Conservation (phyloP, 2,329 filamentous ascomycete species). For the Epichloe brachyelytri region DNA sequence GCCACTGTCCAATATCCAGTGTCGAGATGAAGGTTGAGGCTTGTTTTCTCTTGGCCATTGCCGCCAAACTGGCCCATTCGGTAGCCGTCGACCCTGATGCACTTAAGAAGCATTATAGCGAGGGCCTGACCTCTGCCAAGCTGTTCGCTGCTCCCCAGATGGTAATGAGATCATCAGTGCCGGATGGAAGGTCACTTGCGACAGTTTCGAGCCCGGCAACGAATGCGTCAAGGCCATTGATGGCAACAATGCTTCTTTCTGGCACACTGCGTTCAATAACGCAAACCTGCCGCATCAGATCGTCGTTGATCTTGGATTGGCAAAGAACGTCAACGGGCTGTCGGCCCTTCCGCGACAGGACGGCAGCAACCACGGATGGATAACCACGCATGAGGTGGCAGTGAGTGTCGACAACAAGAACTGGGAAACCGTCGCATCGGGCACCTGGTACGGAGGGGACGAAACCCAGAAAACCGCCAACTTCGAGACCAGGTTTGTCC, state of each 20-base stretch:
- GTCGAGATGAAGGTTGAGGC: background rate
- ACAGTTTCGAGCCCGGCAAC: slow-evolving; percentile 15
- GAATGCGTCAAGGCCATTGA: slow-evolving; percentile 17
- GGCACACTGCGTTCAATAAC: slow-evolving; percentile 13
- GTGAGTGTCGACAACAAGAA: slow-evolving; percentile 16
- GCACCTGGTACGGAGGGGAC: slow-evolving; percentile 17
- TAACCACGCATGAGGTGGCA: slow-evolving; percentile 15
- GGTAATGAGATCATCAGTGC: slow-evolving; percentile 4
- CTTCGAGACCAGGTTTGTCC: slow-evolving; percentile 17
- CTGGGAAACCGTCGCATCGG: slow-evolving; percentile 16
- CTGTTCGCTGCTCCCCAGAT: slow-evolving; percentile 3
- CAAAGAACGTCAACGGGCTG: slow-evolving; percentile 16
- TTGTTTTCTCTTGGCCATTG: background rate
- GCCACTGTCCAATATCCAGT: background rate
- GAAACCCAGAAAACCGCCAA: slow-evolving; percentile 18
- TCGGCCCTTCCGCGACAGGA: slow-evolving; percentile 19
- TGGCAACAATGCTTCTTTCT: slow-evolving; percentile 16
- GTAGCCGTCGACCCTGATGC: background rate
- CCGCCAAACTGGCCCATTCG: background rate
- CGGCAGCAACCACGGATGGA: slow-evolving; percentile 13
- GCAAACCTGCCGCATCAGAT: slow-evolving; percentile 16
- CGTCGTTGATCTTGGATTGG: slow-evolving; percentile 17
- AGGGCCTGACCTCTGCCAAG: background rate
- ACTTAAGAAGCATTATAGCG: background rate
- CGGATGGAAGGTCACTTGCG: slow-evolving; percentile 17